These are phyloP conservation scores for Neoscytalidium dimidiatum DNA, from an alignment of 2,329 filamentous ascomycete genomes.

Conservation along the genomic window DNA sequence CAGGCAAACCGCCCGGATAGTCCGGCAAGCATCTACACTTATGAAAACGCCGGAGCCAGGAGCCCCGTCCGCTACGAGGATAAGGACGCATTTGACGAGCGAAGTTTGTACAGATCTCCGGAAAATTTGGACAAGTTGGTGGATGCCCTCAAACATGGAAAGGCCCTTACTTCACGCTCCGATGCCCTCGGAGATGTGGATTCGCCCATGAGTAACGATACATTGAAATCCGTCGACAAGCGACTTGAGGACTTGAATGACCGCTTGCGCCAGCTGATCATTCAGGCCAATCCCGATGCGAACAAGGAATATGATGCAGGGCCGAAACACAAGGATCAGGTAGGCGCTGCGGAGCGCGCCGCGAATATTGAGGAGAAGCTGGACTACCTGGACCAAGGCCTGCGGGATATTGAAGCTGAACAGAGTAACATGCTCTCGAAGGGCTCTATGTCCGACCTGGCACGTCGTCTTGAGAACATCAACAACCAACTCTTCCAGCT, in stretches of 20 bases:
- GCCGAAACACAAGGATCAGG: constrained; percentile 28
- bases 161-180: constrained; percentile 25
- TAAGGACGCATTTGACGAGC: constrained; percentile 72
- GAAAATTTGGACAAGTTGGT: constrained; percentile 61
- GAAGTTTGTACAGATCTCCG: constrained; percentile 69
- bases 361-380: constrained; percentile 58
- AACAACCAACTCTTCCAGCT: constrained; percentile 63
- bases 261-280: constrained; percentile 66
- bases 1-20: constrained; percentile 62
- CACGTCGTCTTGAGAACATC: constrained; percentile 50
- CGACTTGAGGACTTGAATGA: constrained; percentile 69
- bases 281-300: constrained; percentile 60
- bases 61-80: constrained; percentile 53
- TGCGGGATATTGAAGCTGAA: constrained; percentile 62
- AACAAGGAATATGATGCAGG: constrained; percentile 35
- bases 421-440: constrained; percentile 40
- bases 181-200: constrained; percentile 22
- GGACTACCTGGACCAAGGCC: constrained; percentile 68
- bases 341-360: constrained; percentile 5
- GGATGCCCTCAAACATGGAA: constrained; percentile 38
- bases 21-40: constrained; percentile 74
- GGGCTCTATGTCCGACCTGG: constrained; percentile 25
- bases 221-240: constrained; percentile 52
- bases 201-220: constrained; percentile 26
- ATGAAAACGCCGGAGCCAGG: constrained; percentile 53